These are phyloP conservation scores for Entomortierella lignicola DNA, from an alignment of 192 early-diverging fungal genomes.

Conservation along the genomic window DNA sequence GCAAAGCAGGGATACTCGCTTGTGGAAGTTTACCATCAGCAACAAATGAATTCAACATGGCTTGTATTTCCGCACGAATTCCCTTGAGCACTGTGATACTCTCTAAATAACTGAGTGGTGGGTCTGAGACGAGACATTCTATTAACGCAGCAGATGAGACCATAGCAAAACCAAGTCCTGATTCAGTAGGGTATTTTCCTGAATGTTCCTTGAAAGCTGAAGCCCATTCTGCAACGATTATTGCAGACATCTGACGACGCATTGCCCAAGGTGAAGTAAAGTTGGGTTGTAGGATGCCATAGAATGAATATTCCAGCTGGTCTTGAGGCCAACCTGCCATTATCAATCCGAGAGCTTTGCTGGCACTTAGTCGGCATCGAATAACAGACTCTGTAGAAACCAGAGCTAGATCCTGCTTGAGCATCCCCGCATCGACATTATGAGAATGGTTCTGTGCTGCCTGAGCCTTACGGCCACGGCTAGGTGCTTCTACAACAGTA, in stretches of 20 bases:
- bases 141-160: slow-evolving; percentile 67
- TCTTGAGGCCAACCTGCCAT: slow-evolving; percentile 68
- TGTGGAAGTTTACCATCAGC: slow-evolving; percentile 58
- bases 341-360: slow-evolving; percentile 82
- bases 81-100: slow-evolving; percentile 67
- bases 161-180: slow-evolving; percentile 61
- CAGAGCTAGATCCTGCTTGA: slow-evolving; percentile 89
- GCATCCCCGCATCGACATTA: slow-evolving; percentile 93
- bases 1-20: slow-evolving; percentile 62
- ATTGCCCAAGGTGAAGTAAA: slow-evolving; percentile 79
- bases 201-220: slow-evolving; percentile 59
- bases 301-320: slow-evolving; percentile 60
- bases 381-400: slow-evolving; percentile 80
- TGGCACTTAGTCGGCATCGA: slow-evolving; percentile 82
- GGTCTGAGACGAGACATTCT: slow-evolving; percentile 63
- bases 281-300: slow-evolving; percentile 67
- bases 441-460: slow-evolving; percentile 48
- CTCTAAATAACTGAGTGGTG: slow-evolving; percentile 72
- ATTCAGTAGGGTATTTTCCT: slow-evolving; percentile 37
- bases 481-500: slow-evolving; percentile 10
- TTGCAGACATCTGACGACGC: slow-evolving; percentile 79
- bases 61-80: slow-evolving; percentile 75
- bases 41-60: slow-evolving; percentile 70
- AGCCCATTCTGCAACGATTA: slow-evolving; percentile 87
- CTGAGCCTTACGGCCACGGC: slow-evolving; percentile 43